phyloP scores from a whole-genome alignment of 495 filamentous ascomycete genomes.

The Aspergillus ostianus region DNA sequence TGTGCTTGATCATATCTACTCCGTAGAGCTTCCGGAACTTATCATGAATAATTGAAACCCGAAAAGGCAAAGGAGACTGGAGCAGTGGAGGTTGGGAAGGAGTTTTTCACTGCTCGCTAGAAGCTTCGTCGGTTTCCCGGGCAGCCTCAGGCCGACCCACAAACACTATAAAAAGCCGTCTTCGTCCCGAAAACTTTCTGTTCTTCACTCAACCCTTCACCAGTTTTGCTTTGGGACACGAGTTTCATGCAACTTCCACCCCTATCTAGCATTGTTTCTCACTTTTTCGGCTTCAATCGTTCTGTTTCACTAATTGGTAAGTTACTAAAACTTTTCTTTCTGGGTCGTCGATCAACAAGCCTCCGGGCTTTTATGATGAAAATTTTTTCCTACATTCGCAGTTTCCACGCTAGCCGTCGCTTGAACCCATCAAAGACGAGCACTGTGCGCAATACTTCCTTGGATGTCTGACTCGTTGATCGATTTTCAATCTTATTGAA shows the following conservation, averaged over 20 bases:
- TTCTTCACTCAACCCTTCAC: slow-evolving; percentile 17
- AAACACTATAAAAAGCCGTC: slow-evolving; percentile 33
- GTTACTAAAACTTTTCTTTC: not conserved
- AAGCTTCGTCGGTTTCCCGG: slow-evolving; percentile 36
- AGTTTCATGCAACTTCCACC: slow-evolving; percentile 13
- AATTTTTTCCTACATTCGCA: slow-evolving; percentile 52
- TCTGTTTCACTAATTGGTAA: not conserved
- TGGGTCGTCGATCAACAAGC: slow-evolving; percentile 19
- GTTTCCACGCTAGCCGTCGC: slow-evolving; percentile 54
- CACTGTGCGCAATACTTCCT: slow-evolving; percentile 50
- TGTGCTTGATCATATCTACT: not conserved
- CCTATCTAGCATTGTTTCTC: not conserved
- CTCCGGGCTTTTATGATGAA: slow-evolving; percentile 45
- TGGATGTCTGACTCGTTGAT: slow-evolving; percentile 49
- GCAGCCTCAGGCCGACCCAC: slow-evolving; percentile 30
- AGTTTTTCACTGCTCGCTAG: slow-evolving; percentile 24
- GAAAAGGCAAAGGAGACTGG: not conserved
- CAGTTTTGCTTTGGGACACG: not conserved
- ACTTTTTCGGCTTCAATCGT: slow-evolving; percentile 7
- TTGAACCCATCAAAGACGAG: slow-evolving; percentile 47
- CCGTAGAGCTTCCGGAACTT: not conserved
- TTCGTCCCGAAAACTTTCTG: slow-evolving; percentile 20
- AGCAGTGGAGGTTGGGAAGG: slow-evolving; percentile 1
- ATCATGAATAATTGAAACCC: not conserved
- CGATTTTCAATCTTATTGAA: slow-evolving; percentile 5